Evolutionary conservation across 1,139 yeast species (phyloP).

Genomic region (Yamadazyma atlantica): DNA sequence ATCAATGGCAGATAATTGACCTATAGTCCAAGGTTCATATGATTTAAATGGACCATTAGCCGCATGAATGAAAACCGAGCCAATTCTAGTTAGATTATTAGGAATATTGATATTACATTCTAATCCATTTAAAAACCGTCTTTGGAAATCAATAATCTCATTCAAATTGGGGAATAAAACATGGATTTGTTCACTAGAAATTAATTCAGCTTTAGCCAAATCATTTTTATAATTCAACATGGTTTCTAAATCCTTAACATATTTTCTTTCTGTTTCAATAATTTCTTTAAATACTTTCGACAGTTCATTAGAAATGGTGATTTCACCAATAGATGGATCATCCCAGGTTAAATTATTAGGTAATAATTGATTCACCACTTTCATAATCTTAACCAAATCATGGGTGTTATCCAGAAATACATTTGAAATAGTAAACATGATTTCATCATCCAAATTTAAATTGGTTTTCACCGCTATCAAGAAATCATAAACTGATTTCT

Average conservation of each 20-base stretch:
- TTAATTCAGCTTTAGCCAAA: constrained; percentile 59
- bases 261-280: constrained; percentile 86
- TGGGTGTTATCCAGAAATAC: constrained; percentile 83
- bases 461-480: constrained; percentile 82
- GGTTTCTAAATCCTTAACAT: constrained; percentile 84
- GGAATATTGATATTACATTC: constrained; percentile 85
- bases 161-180: constrained; percentile 82
- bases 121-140: constrained; percentile 81
- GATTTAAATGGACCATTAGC: constrained; percentile 77
- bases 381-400: constrained; percentile 70
- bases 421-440: constrained; percentile 82
- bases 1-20: constrained; percentile 84
- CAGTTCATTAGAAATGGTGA: constrained; percentile 50
- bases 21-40: constrained; percentile 88
- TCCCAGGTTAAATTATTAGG: constrained; percentile 16
- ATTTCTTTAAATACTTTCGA: constrained; percentile 83
- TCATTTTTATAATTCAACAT: constrained; percentile 68
- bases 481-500: constrained; percentile 87
- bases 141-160: constrained; percentile 86
- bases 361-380: constrained; percentile 62
- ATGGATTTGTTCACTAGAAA: constrained; percentile 80
- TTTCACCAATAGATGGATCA: constrained; percentile 22
- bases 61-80: constrained; percentile 81
- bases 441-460: constrained; percentile 70
- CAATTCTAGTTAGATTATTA: constrained; percentile 76